These are phyloP conservation scores for Harringtonia lauricola DNA, from an alignment of 2,329 filamentous ascomycete species.

Conservation along the genomic window DNA sequence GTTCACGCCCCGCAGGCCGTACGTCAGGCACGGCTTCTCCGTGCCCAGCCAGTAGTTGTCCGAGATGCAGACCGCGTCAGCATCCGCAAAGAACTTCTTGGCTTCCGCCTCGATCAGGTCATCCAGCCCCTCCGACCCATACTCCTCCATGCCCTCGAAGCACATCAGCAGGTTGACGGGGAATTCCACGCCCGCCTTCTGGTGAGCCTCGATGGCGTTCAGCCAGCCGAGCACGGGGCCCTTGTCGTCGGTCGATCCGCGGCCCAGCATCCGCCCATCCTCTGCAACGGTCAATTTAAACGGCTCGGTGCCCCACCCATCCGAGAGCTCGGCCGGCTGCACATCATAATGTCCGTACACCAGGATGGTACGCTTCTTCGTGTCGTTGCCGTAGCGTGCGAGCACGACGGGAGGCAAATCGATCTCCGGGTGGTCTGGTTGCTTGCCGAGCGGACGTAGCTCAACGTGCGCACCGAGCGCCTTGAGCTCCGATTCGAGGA, in stretches of 20 bases:
- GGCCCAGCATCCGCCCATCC: conserved; percentile 90
- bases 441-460: conserved; percentile 77
- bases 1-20: conserved; percentile 93
- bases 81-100: conserved; percentile 89
- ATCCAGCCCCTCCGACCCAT: conserved; percentile 90
- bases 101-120: conserved; percentile 88
- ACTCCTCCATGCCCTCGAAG: conserved; percentile 99
- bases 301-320: conserved; percentile 93
- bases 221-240: conserved; percentile 94
- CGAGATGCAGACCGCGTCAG: conserved; percentile 94
- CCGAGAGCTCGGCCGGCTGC: conserved; percentile 83
- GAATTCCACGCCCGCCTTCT: conserved; percentile 87
- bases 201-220: conserved; percentile 95
- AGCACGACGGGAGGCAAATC: conserved; percentile 88
- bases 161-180: conserved; percentile 98
- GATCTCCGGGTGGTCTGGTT: conserved; percentile 82
- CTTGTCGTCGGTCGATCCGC: conserved; percentile 95
- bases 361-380: conserved; percentile 86
- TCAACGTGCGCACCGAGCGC: conserved; percentile 78
- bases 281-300: conserved; percentile 82
- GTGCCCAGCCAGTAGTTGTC: conserved; percentile 99
- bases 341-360: conserved; percentile 99
- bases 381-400: conserved; percentile 83
- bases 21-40: conserved; percentile 95
- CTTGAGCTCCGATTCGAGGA: conserved; percentile 73